Evolutionary conservation across 1,139 yeast species (phyloP).

Genomic region (Suzukiozyma palmioleophila): DNA sequence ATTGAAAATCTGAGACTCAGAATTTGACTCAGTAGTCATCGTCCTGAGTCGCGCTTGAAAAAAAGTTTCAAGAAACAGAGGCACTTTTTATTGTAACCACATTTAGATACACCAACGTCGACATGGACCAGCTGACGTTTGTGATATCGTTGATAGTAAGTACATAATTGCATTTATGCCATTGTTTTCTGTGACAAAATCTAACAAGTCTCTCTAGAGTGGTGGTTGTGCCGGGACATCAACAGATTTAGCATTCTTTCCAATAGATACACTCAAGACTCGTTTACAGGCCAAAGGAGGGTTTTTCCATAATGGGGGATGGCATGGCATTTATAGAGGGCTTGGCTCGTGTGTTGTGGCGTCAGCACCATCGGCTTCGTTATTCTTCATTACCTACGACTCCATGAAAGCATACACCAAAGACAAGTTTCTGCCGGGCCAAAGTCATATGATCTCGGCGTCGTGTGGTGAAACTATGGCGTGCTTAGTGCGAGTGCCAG

Average conservation of each 20-base stretch:
- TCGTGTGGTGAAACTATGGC: slow-evolving; percentile 91
- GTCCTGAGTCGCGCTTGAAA: background rate
- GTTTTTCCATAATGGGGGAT: slow-evolving; percentile 87
- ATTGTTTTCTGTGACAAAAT: background rate
- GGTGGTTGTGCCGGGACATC: slow-evolving; percentile 98
- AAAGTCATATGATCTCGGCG: slow-evolving; percentile 82
- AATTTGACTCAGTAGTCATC: slow-evolving; percentile 1
- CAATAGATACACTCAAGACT: slow-evolving; percentile 92
- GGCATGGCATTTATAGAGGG: slow-evolving; percentile 85
- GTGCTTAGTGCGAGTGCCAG: slow-evolving; percentile 91
- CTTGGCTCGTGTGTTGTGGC: slow-evolving; percentile 92
- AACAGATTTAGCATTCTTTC: slow-evolving; percentile 91
- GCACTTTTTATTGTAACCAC: too few species aligned
- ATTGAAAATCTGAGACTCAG: background rate
- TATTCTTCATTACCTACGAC: slow-evolving; percentile 89
- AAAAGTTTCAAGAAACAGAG: background rate
- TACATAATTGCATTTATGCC: background rate
- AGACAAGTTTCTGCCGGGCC: slow-evolving; percentile 30
- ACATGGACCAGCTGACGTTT: slow-evolving; percentile 6
- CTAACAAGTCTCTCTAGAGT: slow-evolving; percentile 36
- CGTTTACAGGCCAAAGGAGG: slow-evolving; percentile 95
- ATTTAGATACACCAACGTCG: background rate
- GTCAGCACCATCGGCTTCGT: slow-evolving; percentile 89
- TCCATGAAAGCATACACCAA: slow-evolving; percentile 56
- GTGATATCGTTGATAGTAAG: slow-evolving; percentile 5